Evolutionary conservation across 345 rosid species (phyloP), one percentile per base, ranked within the genome.

Genomic region (Sonneratia caseolaris): DNA sequence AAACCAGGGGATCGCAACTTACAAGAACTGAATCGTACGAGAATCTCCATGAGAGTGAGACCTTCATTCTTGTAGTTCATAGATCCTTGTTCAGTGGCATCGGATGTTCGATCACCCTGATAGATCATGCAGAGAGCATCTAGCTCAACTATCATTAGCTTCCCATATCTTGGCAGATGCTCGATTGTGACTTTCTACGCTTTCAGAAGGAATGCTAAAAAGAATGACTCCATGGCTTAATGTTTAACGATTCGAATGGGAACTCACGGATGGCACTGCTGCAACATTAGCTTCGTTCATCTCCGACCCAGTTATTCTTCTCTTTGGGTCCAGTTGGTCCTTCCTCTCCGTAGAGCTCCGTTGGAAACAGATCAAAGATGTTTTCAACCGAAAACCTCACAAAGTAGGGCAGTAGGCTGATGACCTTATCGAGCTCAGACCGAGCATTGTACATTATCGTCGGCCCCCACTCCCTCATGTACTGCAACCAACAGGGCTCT

Each of bases 381-480:
- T 82, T 88, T 81, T 86, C 91, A 18, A 93, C 71, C 0, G 98
- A 93, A 77, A 87, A 87, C 70, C 96, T 86, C 72, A 89, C 84
- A 70, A 89, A 81, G 42, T 82, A 76, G 18, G 96, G 97, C 42
- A 91, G 90, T 38, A 81, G 81, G 62, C 77, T 77, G 45, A 86
- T 79, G 18, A 93, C 88, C 88, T 88, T 91, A 42, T 87, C 85
- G 9, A 88, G 72, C 76, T 93, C 97, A 1, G 97, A 82, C 49
- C 89, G 78, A 0, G 93, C 84, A 76, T 91, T 96, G 59, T 93
- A 93, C 2, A 80, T 81, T 74, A 93, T 76, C 68, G 84, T 83
- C 1, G 98, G 98, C 65, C 97, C 98, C 98, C 98, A 93, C 59
- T 93, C 91, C 81, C 97, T 91, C 98, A 91, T 93, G 70, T 82